Base-by-base conservation (phyloP, 345 rosid genomes). In the Citropsis articulata region DNA sequence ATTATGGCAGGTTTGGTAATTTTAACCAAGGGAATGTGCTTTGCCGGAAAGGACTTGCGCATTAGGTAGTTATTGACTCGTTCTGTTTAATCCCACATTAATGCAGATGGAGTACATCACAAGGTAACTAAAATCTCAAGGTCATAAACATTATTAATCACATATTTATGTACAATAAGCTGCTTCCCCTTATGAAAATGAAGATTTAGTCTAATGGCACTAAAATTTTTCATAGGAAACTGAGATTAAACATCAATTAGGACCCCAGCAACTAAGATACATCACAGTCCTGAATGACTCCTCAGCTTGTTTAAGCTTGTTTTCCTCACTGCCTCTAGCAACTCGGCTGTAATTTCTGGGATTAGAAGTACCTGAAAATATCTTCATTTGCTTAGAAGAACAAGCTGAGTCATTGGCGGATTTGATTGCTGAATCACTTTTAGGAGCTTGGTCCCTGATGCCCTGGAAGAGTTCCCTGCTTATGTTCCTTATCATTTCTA, bases 191-290 rank as follows among this genome's bases (percentile, higher is more conserved):
- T 8, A 24, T 16, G 36, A 35, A 27, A 36, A 24, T 35, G 27
- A 9, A 27, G 65, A 28, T 25, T 27, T 16, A 2, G 25, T 21
- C 50, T 45, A 45, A 3, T 9, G 31, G 21, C 30, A 30, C 53
- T 31, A 56, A 50, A 65, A 76, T 1, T 67, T 31, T 50, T 53
- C 22, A n/a, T 4, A 24, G 75, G 60, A 48, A 66, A n/a, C 12
- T 35, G 14, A 16, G 30, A 22, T 59, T 13, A 27, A 28, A 18
- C 38, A 72, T 42, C 28, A 83, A 48, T 86, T 84, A 38, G 87
- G 85, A 50, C 87, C 85, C 85, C 89, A 82, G 74, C 82, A 82
- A 80, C 85, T 84, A 67, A 84, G 78, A 71, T 80, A 86, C 87
- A 86, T 84, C 57, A 86, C 85, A 31, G 84, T 86, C 79, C 89